phyloP scores from a whole-genome alignment of 108 stramenopile genomes.

The Hondaea fermentalgiana region DNA sequence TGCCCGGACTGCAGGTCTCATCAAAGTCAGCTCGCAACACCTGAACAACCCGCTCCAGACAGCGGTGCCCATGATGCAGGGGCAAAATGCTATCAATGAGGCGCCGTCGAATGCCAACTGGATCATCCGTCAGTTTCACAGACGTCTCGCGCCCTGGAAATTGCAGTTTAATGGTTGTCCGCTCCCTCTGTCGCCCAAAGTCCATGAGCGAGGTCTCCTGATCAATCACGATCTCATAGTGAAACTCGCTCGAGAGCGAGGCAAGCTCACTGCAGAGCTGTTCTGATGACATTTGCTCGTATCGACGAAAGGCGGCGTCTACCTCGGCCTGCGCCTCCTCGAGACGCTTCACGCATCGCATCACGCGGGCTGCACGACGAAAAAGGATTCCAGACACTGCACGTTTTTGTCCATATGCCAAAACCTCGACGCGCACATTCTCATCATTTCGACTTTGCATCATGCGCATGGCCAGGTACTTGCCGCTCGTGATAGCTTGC shows the following conservation, averaged over 20 bases:
- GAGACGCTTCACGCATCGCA: background rate
- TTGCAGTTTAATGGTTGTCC: background rate
- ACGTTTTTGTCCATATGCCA: background rate
- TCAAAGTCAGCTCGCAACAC: background rate
- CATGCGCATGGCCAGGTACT: background rate
- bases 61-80: background rate
- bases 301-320: background rate
- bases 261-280: background rate
- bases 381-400: background rate
- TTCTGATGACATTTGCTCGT: background rate
- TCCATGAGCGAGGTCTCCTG: background rate
- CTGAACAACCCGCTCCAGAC: background rate
- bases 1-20: background rate
- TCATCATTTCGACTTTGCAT: background rate
- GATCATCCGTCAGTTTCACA: background rate
- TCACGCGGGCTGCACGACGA: background rate
- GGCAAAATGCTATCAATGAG: background rate
- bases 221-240: background rate
- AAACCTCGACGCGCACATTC: background rate
- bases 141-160: background rate
- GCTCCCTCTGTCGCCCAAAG: background rate
- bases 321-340: background rate
- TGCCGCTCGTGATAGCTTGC: conserved; percentile 4
- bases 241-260: background rate
- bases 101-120: background rate